phyloP scores from a whole-genome alignment of 805 yeast species.

The Pachysolen tannophilus region DNA sequence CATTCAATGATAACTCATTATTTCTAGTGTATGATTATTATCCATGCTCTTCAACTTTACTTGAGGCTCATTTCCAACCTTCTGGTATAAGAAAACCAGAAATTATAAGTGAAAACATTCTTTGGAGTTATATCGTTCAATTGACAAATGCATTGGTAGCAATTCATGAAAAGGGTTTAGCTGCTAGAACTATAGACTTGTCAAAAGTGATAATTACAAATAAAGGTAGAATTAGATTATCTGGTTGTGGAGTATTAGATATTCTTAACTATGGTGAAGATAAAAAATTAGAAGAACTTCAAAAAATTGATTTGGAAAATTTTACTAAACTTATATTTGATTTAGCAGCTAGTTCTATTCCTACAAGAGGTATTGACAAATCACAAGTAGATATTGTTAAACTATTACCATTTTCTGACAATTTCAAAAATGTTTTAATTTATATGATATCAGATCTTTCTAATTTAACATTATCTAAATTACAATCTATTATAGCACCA shows the following conservation, averaged over 20 bases:
- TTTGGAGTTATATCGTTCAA: constrained; percentile 78
- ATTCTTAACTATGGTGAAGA: constrained; percentile 33
- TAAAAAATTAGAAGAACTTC: constrained; percentile 22
- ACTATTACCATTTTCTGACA: constrained; percentile 30
- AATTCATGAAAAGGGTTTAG: constrained; percentile 57
- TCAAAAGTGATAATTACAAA: constrained; percentile 69
- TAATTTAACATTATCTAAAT: constrained; percentile 16
- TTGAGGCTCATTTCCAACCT: constrained; percentile 52
- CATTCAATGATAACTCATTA: constrained; percentile 75
- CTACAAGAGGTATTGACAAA: constrained; percentile 11
- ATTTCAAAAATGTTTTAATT: constrained; percentile 35
- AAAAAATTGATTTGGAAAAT: constrained; percentile 45
- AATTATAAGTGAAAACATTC: constrained; percentile 50
- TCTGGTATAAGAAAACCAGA: constrained; percentile 31
- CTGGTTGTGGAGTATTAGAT: constrained; percentile 67
- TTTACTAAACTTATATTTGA: constrained; percentile 57
- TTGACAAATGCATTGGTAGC: constrained; percentile 59
- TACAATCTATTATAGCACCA: constrained; percentile 33
- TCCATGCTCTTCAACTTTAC: constrained; percentile 67
- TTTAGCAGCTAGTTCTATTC: constrained; percentile 33
- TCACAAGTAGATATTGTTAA: constrained; percentile 17
- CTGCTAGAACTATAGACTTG: constrained; percentile 55
- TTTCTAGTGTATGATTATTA: constrained; percentile 78
- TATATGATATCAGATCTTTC: constrained; percentile 22
- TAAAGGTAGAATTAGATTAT: constrained; percentile 61